phyloP scores from a whole-genome alignment of 108 stramenopile species.

The Cyclotella kingstonii region DNA sequence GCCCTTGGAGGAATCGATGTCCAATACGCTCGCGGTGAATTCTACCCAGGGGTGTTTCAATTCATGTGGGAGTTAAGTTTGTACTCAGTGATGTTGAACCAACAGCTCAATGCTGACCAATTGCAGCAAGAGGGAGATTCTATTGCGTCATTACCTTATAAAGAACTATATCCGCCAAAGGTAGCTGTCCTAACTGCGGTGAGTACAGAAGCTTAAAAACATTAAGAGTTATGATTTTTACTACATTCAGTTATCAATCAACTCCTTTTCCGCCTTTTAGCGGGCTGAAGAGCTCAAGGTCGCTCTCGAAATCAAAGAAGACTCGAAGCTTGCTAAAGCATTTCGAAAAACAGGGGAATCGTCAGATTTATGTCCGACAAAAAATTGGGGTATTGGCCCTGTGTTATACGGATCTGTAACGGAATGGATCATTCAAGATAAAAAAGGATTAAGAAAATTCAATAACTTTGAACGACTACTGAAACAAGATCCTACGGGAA shows the following conservation, averaged over 20 bases:
- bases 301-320: slow-evolving; percentile 87
- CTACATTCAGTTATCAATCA: background rate
- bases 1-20: slow-evolving; percentile 90
- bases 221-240: background rate
- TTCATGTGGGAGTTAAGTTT: slow-evolving; percentile 90
- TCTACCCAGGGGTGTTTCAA: slow-evolving; percentile 94
- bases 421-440: slow-evolving; percentile 90
- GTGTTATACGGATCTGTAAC: slow-evolving; percentile 94
- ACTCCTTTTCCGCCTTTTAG: slow-evolving; percentile 20
- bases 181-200: slow-evolving; percentile 85
- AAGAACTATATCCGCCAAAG: slow-evolving; percentile 59
- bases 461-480: slow-evolving; percentile 85
- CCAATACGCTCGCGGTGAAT: slow-evolving; percentile 88
- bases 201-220: too few relatives aligned
- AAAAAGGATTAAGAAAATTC: slow-evolving; percentile 89
- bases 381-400: slow-evolving; percentile 89
- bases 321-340: slow-evolving; percentile 70
- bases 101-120: slow-evolving; percentile 25
- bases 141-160: background rate
- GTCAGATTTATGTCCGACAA: slow-evolving; percentile 49
- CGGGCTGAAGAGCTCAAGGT: slow-evolving; percentile 95
- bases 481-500: slow-evolving; percentile 81
- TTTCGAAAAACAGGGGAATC: slow-evolving; percentile 75
- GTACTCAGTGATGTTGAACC: slow-evolving; percentile 39
- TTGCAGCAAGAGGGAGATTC: slow-evolving; percentile 12